A percentile compares a stretch with the other conserved stretches of the same genome.
Evolutionary conservation across 1,284 basidiomycete genomes (phyloP).

Genomic region (Phellopilus nigrolimitatus): DNA sequence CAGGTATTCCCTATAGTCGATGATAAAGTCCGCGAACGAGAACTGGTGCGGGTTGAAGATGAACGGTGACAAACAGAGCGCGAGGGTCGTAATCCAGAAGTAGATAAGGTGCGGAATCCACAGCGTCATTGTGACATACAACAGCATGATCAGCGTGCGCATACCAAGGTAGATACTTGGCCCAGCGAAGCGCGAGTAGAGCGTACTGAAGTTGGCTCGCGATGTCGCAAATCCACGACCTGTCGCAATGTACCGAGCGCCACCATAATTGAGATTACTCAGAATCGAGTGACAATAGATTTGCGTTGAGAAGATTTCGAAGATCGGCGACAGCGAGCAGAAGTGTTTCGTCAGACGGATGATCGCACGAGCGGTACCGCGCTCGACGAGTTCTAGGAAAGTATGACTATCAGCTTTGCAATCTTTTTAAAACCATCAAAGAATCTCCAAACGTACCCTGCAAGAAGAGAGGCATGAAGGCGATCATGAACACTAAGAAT

Average conservation of each 20-base stretch:
- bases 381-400: slow-evolving; percentile 79
- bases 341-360: slow-evolving; percentile 90
- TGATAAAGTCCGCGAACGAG: slow-evolving; percentile 89
- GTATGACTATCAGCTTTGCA: slow-evolving; percentile 16
- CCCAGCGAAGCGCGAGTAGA: slow-evolving; percentile 94
- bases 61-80: slow-evolving; percentile 90
- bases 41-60: slow-evolving; percentile 98
- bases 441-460: slow-evolving; percentile 70
- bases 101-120: slow-evolving; percentile 92
- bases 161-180: slow-evolving; percentile 95
- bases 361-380: slow-evolving; percentile 85
- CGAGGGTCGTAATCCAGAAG: slow-evolving; percentile 90
- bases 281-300: slow-evolving; percentile 95
- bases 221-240: slow-evolving; percentile 96
- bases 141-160: slow-evolving; percentile 82
- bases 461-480: slow-evolving; percentile 89
- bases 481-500: slow-evolving; percentile 94
- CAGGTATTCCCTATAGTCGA: slow-evolving; percentile 94
- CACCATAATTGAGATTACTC: slow-evolving; percentile 92
- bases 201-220: slow-evolving; percentile 86
- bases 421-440: neutral
- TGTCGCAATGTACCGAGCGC: slow-evolving; percentile 97
- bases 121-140: slow-evolving; percentile 85
- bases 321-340: slow-evolving; percentile 86
- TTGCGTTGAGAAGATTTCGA: slow-evolving; percentile 95